A percentile compares a stretch with the other conserved stretches of the same genome.
Conservation (phyloP, 2,329 filamentous ascomycete genomes). For the Trichoderma guizhouense region DNA sequence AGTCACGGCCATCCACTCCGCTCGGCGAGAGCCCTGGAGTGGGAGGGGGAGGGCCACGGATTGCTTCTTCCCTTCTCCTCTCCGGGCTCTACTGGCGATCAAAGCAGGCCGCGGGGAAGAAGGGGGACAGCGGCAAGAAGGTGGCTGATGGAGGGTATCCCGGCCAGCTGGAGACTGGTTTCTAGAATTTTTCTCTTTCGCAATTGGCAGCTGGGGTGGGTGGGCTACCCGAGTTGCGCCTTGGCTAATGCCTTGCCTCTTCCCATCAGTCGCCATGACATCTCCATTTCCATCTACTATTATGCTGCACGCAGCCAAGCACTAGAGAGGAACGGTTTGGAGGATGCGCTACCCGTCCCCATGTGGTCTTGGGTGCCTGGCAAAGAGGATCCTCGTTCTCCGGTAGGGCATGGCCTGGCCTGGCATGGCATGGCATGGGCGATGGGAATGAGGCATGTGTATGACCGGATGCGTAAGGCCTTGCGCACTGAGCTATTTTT, state of each 20-base stretch:
- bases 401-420: neutral
- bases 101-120: slow-evolving; percentile 8
- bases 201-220: neutral
- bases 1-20: slow-evolving; percentile 11
- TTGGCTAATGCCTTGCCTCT: neutral
- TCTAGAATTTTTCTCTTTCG: slow-evolving; percentile 16
- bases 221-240: slow-evolving; percentile 5
- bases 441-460: neutral
- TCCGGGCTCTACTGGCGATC: neutral
- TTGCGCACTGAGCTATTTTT: slow-evolving; percentile 11
- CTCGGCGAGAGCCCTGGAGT: neutral
- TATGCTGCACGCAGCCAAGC: neutral
- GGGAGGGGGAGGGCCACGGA: neutral
- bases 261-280: neutral
- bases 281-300: neutral
- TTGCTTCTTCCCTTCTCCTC: neutral
- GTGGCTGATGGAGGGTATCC: slow-evolving; percentile 3
- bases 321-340: neutral
- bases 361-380: neutral
- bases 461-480: neutral
- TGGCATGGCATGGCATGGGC: neutral
- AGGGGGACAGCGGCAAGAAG: neutral
- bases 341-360: slow-evolving; percentile 8
- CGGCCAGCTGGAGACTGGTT: slow-evolving; percentile 1
- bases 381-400: slow-evolving; percentile 6